phyloP scores from a whole-genome alignment of 108 stramenopile genomes.

The Conticribra weissflogii region DNA sequence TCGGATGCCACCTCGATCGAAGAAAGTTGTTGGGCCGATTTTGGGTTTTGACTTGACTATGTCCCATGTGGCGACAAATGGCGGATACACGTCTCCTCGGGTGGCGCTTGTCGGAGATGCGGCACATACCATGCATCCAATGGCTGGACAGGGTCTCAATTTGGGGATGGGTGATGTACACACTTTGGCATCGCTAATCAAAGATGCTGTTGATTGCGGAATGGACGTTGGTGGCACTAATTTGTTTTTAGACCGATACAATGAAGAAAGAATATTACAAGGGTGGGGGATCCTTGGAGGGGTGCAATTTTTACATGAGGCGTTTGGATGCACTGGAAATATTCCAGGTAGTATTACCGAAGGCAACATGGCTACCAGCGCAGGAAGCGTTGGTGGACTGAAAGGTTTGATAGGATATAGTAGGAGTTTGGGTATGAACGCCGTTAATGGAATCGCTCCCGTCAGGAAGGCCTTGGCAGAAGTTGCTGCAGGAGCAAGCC shows the following conservation, averaged over 20 bases:
- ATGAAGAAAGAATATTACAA: conserved; percentile 62
- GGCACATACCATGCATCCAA: conserved; percentile 96
- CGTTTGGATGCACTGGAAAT: conserved; percentile 56
- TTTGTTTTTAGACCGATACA: conserved; percentile 56
- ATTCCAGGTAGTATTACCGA: conserved; percentile 6
- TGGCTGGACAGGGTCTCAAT: conserved; percentile 98
- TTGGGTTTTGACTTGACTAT: conserved; percentile 47
- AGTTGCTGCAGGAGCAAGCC: conserved; percentile 62
- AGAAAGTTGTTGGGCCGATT: conserved; percentile 29
- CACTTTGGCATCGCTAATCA: conserved; percentile 52
- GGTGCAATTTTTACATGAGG: conserved; percentile 75
- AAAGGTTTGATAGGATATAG: conserved; percentile 52
- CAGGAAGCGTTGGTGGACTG: conserved; percentile 18
- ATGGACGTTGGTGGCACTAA: conserved; percentile 67
- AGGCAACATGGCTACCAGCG: not conserved
- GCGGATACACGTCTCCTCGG: conserved; percentile 49
- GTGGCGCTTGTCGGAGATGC: conserved; percentile 93
- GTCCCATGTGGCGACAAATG: conserved; percentile 30
- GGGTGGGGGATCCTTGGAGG: conserved; percentile 57
- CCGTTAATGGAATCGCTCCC: conserved; percentile 67
- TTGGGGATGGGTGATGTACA: conserved; percentile 90
- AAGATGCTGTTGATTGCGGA: conserved; percentile 66
- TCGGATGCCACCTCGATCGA: conserved; percentile 49
- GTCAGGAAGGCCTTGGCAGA: conserved; percentile 65
- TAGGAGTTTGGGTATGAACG: conserved; percentile 84